Evolutionary conservation across 2,329 filamentous ascomycete species (phyloP), one percentile per base, ranked within the genome.

Genomic region (Sordariomycetes sp.): DNA sequence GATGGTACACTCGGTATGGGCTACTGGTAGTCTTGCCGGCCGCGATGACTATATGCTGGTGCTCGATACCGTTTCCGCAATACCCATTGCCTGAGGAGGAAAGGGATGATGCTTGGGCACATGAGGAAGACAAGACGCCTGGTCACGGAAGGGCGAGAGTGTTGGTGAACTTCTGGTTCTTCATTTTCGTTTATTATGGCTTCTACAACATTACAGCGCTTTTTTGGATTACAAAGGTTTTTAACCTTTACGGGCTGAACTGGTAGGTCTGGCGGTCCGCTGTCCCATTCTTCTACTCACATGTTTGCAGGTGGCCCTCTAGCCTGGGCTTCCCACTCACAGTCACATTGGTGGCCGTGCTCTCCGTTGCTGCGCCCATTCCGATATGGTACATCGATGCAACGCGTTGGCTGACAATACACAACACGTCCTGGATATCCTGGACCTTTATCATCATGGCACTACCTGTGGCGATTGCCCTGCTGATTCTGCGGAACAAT

Each of bases 371-470:
- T 12, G 63, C 64, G 1, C 77, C 78, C 0, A 68, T 82, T 5
- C 72, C 74, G 4, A 53, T 81, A 19, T 81, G 80, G 45, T 61
- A 72, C 35, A 58, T 66, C 16, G 68, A 69, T 0, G 61, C 68
- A 31, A 58, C 68, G 3, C 63, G 63, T 32, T 74, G 68, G 31
- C 55, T 80, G 29, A 75, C 70, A 8, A 51, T 60, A 7, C 73
- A 80, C 55, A 82, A 82, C 51, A 81, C 78, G 2, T 66, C 70
- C 3, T 82, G 78, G 78, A 77, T 81, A 40, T 69, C 72, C 8
- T 80, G 78, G 72, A 80, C 77, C 1, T 82, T 82, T 52, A 63
- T 78, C 47, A 75, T 76, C 46, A 82, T 82, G 78, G 74, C 75
- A 27, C 64, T 80, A 59, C 78, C 78, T 3, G 73, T 82, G n/a